Conservation (phyloP, 129 eudicot species). For the Oenanthe sinensis region DNA sequence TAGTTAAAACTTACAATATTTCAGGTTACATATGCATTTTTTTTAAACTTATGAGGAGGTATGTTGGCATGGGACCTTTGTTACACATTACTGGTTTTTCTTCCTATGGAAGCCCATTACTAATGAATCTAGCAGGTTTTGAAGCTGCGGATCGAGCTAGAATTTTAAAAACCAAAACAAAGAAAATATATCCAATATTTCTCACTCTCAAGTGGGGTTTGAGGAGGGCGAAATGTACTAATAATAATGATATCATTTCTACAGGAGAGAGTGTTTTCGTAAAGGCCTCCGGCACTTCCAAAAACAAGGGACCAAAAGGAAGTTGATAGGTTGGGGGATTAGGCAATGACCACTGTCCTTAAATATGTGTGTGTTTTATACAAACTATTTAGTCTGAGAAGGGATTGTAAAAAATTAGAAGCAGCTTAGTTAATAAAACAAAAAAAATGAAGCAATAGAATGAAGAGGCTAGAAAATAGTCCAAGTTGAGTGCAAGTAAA, state of each 20-base stretch:
- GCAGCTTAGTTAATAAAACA: not conserved
- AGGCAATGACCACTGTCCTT: no score
- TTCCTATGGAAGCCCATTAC: not conserved
- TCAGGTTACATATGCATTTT: not conserved
- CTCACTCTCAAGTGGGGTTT: not conserved
- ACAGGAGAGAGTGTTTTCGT: no score
- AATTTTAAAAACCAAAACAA: not conserved
- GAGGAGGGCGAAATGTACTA: no score
- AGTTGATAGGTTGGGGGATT: no score
- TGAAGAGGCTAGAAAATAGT: not conserved
- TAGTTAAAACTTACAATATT: not conserved
- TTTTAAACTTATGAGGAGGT: not conserved
- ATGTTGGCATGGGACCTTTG: not conserved
- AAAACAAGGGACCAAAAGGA: no score
- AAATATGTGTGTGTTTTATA: no score
- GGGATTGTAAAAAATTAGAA: no score
- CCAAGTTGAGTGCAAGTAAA: conserved; percentile 1
- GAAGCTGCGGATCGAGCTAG: no score
- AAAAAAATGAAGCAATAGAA: not conserved
- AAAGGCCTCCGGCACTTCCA: no score
- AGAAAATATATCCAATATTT: not conserved
- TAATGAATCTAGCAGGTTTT: not conserved
- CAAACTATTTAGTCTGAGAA: no score
- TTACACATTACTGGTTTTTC: not conserved
- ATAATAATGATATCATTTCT: no score